A percentile compares a stretch with the other conserved stretches of the same genome.
phyloP scores from a whole-genome alignment of 2,329 filamentous ascomycete genomes.

The Pseudocercospora cruenta region DNA sequence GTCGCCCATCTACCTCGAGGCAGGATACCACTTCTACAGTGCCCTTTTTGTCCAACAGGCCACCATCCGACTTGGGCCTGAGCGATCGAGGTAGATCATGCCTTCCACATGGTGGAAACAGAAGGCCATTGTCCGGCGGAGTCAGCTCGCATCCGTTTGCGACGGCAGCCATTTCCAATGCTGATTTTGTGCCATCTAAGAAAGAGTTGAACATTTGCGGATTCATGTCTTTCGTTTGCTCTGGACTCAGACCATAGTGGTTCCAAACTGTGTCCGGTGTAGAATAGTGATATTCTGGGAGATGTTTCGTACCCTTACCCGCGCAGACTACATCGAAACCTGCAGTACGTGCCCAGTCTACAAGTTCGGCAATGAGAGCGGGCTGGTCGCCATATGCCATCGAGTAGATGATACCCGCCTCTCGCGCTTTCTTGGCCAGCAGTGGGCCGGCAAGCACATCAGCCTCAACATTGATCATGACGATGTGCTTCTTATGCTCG shows the following conservation, averaged over 20 bases:
- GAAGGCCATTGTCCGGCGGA: conserved; percentile 47
- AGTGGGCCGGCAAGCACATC: conserved; percentile 50
- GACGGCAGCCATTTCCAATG: conserved; percentile 54
- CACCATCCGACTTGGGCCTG: conserved; percentile 48
- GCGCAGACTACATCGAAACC: conserved; percentile 52
- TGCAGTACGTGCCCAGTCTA: conserved; percentile 50
- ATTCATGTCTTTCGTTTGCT: conserved; percentile 52
- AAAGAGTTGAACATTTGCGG: conserved; percentile 56
- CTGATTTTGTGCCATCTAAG: conserved; percentile 54
- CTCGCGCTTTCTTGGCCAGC: conserved; percentile 46
- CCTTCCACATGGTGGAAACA: conserved; percentile 50
- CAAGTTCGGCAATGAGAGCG: conserved; percentile 49
- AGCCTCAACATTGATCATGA: conserved; percentile 54
- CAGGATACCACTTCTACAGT: conserved; percentile 53
- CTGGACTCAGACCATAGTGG: conserved; percentile 51
- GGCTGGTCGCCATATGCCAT: conserved; percentile 55
- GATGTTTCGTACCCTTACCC: conserved; percentile 52
- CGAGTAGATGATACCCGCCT: conserved; percentile 53
- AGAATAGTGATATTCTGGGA: conserved; percentile 51
- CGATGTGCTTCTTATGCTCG: conserved; percentile 54
- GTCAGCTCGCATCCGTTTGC: conserved; percentile 51
- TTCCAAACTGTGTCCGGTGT: conserved; percentile 54
- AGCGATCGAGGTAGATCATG: conserved; percentile 49
- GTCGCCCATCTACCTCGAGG: conserved; percentile 49
- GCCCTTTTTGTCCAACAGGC: conserved; percentile 46